Base-by-base conservation (phyloP, 2,329 filamentous ascomycete genomes). In the Thielaviopsis ethacetica region DNA sequence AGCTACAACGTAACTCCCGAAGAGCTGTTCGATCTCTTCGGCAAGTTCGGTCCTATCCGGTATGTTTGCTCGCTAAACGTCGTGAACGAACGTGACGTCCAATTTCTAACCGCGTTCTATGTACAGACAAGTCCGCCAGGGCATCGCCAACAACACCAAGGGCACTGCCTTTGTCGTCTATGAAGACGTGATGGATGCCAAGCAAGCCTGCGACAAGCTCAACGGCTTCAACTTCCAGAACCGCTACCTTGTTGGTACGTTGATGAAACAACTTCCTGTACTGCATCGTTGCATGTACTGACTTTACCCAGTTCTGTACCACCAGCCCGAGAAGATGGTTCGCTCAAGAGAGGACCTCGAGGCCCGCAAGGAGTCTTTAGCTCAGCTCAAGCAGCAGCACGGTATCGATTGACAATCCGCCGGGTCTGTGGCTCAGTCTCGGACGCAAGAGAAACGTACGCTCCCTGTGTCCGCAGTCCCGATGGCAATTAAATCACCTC, bases 191-290 rank as follows among this genome's bases (percentile, higher is more conserved):
- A 87, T 93, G 81, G 93, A 98, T 79, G 91, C 93, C 66, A 98
- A 98, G 78, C 85, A 90, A 75, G 93, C 93, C 70, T 97, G 93
- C 80, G 93, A 98, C 79, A 96, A 97, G 78, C 80, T 98, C 72
- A 98, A 98, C 79, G 93, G 93, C 71, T 98, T 95, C 84, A 98
- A 98, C 78, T 98, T 98, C 74, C 93, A 98, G 78, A 95, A 91
- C 76, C 87, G 93, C 71, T 98, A 98, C 75, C 88, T 98, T 67
- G 93, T 98, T 69, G 90, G 89, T 94, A 82, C 63, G 88, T 83
- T 55, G 34, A 9, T 10, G 49, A 17, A 41, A 22, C n/a, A 19
- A n/a, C 17, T 34, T 13, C 6, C 5, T 21, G 7, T 6, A 13
- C 38, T 13, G 21, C 51, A 38, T 22, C 17, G 12, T 30, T n/a